Percentiles rank a stretch among this genome's conserved stretches.
These are phyloP conservation scores for Ziziphus jujuba DNA, from an alignment of 306 rosid genomes.

Conservation along the genomic window DNA sequence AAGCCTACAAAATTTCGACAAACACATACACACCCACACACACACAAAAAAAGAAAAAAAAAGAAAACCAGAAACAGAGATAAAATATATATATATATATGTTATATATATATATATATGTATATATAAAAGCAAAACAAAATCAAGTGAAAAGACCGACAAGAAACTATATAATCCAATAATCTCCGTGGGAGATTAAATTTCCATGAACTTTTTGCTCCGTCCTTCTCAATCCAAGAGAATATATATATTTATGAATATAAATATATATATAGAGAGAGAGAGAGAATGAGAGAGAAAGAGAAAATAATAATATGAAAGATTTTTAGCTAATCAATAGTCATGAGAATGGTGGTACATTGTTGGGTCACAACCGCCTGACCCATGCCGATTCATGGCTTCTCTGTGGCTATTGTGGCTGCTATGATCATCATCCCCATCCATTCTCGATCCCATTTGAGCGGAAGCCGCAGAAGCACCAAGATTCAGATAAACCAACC, in stretches of 20 bases:
- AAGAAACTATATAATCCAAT: constrained; percentile 25
- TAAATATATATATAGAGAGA: neutral
- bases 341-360: constrained; percentile 82
- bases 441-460: constrained; percentile 58
- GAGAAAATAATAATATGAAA: neutral
- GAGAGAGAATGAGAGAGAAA: neutral
- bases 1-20: constrained; percentile 34
- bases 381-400: constrained; percentile 39
- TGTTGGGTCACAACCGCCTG: constrained; percentile 50
- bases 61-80: neutral
- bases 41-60: constrained; percentile 13
- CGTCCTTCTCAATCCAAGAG: too few relatives aligned
- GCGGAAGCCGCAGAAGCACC: constrained; percentile 65
- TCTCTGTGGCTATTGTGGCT: constrained; percentile 44
- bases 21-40: constrained; percentile 12
- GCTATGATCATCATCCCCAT: constrained; percentile 43
- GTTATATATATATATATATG: neutral
- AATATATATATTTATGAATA: neutral
- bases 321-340: constrained; percentile 32
- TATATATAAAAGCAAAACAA: neutral
- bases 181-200: constrained; percentile 4
- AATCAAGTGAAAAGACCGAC: neutral
- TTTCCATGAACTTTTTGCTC: neutral
- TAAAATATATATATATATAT: neutral
- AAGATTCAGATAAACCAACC: constrained; percentile 90